Evolutionary conservation across 2,329 filamentous ascomycete species (phyloP).

Genomic region (Alternaria alternata): DNA sequence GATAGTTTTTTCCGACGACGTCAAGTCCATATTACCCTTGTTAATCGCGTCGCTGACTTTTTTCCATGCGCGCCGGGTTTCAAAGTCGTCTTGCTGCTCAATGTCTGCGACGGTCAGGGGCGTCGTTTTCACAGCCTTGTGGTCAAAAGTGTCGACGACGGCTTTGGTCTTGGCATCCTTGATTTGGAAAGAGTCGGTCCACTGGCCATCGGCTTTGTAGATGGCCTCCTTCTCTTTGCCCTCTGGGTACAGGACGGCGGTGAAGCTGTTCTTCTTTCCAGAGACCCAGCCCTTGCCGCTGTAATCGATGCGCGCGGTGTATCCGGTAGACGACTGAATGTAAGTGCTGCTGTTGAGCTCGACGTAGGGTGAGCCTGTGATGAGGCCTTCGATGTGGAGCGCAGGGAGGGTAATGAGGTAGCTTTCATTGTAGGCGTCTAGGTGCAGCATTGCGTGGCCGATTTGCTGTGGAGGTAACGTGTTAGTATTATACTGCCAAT

Average conservation of each 20-base stretch:
- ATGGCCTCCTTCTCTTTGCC: constrained; percentile 74
- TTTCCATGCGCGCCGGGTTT: constrained; percentile 86
- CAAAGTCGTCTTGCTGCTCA: constrained; percentile 83
- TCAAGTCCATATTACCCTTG: constrained; percentile 83
- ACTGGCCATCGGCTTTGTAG: constrained; percentile 88
- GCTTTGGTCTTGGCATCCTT: constrained; percentile 67
- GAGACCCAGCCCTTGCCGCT: constrained; percentile 92
- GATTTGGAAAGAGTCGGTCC: constrained; percentile 84
- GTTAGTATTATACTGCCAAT: constrained; percentile 6
- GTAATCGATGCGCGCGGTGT: constrained; percentile 90
- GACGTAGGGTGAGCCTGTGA: constrained; percentile 85
- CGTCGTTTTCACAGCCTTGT: constrained; percentile 62
- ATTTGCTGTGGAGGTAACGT: constrained; percentile 65
- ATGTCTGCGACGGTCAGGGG: constrained; percentile 75
- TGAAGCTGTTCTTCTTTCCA: constrained; percentile 93
- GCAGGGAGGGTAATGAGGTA: constrained; percentile 92
- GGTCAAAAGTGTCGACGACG: constrained; percentile 56
- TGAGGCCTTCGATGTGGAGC: constrained; percentile 92
- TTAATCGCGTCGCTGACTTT: constrained; percentile 84
- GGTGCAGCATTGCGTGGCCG: constrained; percentile 83
- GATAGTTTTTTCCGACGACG: constrained; percentile 79
- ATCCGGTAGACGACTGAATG: constrained; percentile 87
- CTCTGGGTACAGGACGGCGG: constrained; percentile 74
- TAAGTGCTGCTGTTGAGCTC: constrained; percentile 86
- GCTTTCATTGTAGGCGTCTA: constrained; percentile 72